Evolutionary conservation across 2,329 filamentous ascomycete species (phyloP).

Genomic region (Colletotrichum destructivum): DNA sequence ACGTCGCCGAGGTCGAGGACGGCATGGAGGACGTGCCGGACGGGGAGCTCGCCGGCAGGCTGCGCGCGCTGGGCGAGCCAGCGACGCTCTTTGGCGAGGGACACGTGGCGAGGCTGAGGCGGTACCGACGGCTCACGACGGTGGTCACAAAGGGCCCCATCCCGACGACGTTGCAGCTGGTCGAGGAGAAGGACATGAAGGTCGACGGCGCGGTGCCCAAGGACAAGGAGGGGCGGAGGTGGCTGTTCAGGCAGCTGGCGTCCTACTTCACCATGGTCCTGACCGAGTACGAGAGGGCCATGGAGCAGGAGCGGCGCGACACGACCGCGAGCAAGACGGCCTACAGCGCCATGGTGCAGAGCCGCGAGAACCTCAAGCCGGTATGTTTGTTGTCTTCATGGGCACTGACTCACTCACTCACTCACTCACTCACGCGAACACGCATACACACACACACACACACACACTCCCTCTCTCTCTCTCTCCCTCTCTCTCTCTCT

Average conservation of each 20-base stretch:
- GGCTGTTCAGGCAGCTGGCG: conserved; percentile 88
- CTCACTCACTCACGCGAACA: too few species aligned
- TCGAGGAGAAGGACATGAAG: conserved; percentile 92
- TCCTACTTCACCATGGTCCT: conserved; percentile 99
- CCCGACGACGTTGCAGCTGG: conserved; percentile 84
- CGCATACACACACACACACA: too few species aligned
- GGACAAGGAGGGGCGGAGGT: conserved; percentile 76
- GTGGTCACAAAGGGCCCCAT: conserved; percentile 83
- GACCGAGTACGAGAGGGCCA: conserved; percentile 85
- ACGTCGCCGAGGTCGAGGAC: conserved; percentile 59
- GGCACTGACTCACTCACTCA: too few species aligned
- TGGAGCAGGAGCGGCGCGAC: conserved; percentile 74
- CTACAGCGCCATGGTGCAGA: conserved; percentile 87
- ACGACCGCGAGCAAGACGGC: conserved; percentile 87
- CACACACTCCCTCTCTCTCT: too few species aligned
- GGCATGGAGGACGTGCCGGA: conserved; percentile 77
- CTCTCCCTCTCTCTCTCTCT: too few species aligned
- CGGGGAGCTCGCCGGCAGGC: conserved; percentile 76
- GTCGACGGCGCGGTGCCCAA: conserved; percentile 74
- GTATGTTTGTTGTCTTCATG: conserved; percentile 53
- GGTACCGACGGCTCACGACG: conserved; percentile 78
- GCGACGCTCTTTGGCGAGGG: conserved; percentile 85
- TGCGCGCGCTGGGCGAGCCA: conserved; percentile 83
- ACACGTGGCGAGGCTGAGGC: conserved; percentile 76
- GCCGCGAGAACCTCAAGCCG: conserved; percentile 88